Evolutionary conservation across 768 basidiomycete species (phyloP), one percentile per base, ranked within the genome.

Genomic region (Omphalotus guepiniiformis): DNA sequence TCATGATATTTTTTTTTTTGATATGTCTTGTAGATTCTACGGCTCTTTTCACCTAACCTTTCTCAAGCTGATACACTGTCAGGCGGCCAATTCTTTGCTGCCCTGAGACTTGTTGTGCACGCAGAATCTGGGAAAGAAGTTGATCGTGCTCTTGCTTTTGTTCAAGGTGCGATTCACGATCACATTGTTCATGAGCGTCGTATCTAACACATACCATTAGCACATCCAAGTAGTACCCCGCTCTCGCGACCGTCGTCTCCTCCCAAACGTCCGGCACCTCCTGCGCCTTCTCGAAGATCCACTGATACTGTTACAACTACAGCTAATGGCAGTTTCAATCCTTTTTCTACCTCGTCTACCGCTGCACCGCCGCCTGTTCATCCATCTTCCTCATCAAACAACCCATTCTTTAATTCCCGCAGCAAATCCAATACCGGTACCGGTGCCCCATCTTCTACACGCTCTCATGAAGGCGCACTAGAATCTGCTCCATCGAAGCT

Each of bases 51-150:
- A 30, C 81, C 85, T 2, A 70, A 65, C 46, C 65, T 85, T 39
- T 69, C 65, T 0, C 72, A 68, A 8, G 65, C 68, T 6, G 83
- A 86, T 54, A 64, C 67, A 2, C 67, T 91, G 27, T 71, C 72
- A 8, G 81, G 82, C 1, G 82, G 83, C 13, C 83, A 91, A 55
- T 87, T 90, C 59, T 90, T 90, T 55, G 87, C 87, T 6, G 81
- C 76, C 0, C 66, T 88, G 19, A 67, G 88, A 32, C 76, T 91
- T 2, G 75, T 84, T 1, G 61, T 78, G 6, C 87, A 90, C 46
- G 76, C 70, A 28, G 73, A 79, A 55, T 68, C 65, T 12, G 85
- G 86, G 9, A 79, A 76, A 48, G 73, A 78, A 6, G 63, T 86
- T 2, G 86, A 90, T 49, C 68, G 80, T 36, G 69, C 70, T 6